Conservation (phyloP, 83 land plant species). For the Thuja plicata region DNA sequence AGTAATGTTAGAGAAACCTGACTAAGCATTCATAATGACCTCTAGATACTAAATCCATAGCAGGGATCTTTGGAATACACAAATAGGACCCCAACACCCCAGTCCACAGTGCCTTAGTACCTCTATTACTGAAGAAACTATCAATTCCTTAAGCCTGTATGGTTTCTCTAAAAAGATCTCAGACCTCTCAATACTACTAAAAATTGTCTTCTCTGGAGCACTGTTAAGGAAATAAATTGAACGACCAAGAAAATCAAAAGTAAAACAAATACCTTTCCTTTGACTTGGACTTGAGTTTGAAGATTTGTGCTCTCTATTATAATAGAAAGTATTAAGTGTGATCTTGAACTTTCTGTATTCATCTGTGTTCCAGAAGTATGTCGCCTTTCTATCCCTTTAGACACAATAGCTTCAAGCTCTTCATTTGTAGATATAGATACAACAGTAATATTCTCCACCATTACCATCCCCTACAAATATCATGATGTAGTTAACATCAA, state of each 20-base stretch:
- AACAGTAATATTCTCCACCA: slow-evolving; percentile 83
- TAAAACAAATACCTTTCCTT: slow-evolving; percentile 77
- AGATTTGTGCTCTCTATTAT: slow-evolving; percentile 94
- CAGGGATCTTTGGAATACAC: neutral
- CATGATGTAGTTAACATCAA: neutral
- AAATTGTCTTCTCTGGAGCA: neutral
- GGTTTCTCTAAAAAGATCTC: neutral
- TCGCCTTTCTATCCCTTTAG: slow-evolving; percentile 77
- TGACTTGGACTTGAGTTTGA: slow-evolving; percentile 84
- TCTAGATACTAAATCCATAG: neutral
- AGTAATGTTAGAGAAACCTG: neutral
- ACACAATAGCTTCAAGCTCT: slow-evolving; percentile 69
- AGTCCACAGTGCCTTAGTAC: no score
- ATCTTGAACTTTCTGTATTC: slow-evolving; percentile 99
- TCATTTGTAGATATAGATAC: slow-evolving; percentile 69
- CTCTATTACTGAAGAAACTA: neutral
- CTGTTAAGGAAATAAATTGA: neutral
- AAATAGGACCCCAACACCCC: neutral
- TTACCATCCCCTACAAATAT: slow-evolving; percentile 83
- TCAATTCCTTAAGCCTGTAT: neutral
- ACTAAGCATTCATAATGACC: neutral
- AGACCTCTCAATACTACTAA: neutral
- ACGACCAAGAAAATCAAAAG: no score
- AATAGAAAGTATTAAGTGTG: slow-evolving; percentile 89
- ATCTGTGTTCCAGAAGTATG: slow-evolving; percentile 93